Conservation (phyloP, 208 protist species). For the Crithidia sp. region DNA sequence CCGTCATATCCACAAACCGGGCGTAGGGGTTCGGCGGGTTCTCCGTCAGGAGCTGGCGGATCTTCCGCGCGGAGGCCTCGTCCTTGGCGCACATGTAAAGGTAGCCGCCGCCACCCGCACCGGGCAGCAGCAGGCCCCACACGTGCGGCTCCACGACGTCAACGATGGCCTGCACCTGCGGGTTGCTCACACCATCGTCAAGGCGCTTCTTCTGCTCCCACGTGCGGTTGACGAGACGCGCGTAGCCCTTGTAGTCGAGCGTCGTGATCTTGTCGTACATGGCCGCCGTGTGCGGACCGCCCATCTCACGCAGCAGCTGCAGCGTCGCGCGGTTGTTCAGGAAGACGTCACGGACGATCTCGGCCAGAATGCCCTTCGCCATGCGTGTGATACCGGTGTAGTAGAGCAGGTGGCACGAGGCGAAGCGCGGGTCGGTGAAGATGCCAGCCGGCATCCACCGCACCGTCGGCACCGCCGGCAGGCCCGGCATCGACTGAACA, state of each 20-base stretch:
- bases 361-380: slow-evolving; percentile 48
- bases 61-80: slow-evolving; percentile 32
- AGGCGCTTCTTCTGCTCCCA: slow-evolving; percentile 66
- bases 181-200: slow-evolving; percentile 42
- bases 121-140: slow-evolving; percentile 51
- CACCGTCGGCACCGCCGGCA: slow-evolving; percentile 43
- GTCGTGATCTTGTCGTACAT: slow-evolving; percentile 52
- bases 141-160: slow-evolving; percentile 45
- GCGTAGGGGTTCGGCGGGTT: slow-evolving; percentile 49
- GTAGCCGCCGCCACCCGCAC: slow-evolving; percentile 76
- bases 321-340: slow-evolving; percentile 39
- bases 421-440: slow-evolving; percentile 39
- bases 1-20: slow-evolving; percentile 59
- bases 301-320: slow-evolving; percentile 47
- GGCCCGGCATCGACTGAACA: slow-evolving; percentile 35
- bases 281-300: slow-evolving; percentile 29
- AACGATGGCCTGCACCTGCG: slow-evolving; percentile 45
- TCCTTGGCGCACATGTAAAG: slow-evolving; percentile 70
- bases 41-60: slow-evolving; percentile 41
- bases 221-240: slow-evolving; percentile 37
- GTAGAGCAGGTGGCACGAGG: slow-evolving; percentile 59
- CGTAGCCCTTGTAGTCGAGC: slow-evolving; percentile 44
- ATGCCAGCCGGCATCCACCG: slow-evolving; percentile 48
- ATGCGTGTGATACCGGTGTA: slow-evolving; percentile 64
- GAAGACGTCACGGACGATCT: slow-evolving; percentile 54